Conservation (phyloP, 1,284 basidiomycete genomes). For the Pyrrhoderma noxium region DNA sequence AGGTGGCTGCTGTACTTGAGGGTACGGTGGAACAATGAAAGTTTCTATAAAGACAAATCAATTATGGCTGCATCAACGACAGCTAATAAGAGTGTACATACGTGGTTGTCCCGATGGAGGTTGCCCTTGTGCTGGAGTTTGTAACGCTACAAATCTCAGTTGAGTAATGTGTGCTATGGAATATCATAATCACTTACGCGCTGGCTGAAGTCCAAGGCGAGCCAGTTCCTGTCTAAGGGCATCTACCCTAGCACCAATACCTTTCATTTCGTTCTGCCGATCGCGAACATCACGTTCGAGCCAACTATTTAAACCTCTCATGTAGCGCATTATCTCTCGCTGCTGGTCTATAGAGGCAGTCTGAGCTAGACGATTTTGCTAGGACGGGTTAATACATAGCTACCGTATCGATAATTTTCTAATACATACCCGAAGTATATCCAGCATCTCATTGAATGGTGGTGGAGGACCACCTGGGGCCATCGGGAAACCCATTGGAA, state of each 20-base stretch:
- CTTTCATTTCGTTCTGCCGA: constrained; percentile 62
- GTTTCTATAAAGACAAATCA: too few species aligned
- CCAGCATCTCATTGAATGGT: constrained; percentile 35
- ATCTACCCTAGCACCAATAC: constrained; percentile 56
- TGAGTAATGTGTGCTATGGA: not conserved
- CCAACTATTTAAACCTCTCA: constrained; percentile 67
- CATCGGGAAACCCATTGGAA: not conserved
- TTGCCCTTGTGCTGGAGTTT: too few species aligned
- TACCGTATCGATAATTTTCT: constrained; percentile 2
- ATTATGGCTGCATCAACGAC: too few species aligned
- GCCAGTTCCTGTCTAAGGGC: constrained; percentile 46
- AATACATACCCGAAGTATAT: constrained; percentile 50
- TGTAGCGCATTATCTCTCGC: constrained; percentile 68
- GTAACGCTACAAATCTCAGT: too few species aligned
- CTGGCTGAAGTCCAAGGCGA: constrained; percentile 27
- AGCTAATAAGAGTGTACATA: too few species aligned
- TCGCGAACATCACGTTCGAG: constrained; percentile 65
- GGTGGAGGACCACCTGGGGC: constrained; percentile 1
- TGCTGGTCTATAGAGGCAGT: constrained; percentile 69
- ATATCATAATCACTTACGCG: constrained; percentile 20
- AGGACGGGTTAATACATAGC: not conserved
- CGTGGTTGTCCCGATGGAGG: too few species aligned
- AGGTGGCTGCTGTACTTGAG: too few species aligned
- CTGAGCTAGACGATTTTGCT: constrained; percentile 71
- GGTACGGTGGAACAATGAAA: too few species aligned